These are phyloP conservation scores for Theileria luwenshuni DNA, from an alignment of 169 alveolate genomes.

Conservation along the genomic window DNA sequence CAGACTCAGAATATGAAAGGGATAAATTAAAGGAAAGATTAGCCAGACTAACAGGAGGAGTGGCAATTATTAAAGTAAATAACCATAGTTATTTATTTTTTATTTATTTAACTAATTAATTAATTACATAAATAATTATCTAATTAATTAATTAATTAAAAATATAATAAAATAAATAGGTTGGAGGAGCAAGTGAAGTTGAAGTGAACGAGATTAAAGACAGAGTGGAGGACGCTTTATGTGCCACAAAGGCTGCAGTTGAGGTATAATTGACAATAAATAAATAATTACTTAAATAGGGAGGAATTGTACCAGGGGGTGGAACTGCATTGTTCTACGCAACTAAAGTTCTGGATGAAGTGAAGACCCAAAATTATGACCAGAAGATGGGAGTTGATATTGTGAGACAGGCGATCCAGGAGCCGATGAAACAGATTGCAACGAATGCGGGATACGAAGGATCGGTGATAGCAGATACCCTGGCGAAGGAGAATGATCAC, in stretches of 20 bases:
- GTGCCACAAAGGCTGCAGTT: slow-evolving; percentile 99
- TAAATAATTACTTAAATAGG: slow-evolving; percentile 48
- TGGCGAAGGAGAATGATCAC: slow-evolving; percentile 82
- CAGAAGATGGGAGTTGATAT: slow-evolving; percentile 95
- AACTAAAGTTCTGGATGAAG: slow-evolving; percentile 78
- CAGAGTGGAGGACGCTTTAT: slow-evolving; percentile 96
- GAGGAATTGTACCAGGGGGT: slow-evolving; percentile 99
- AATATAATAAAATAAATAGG: slow-evolving; percentile 56
- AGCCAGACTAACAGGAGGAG: slow-evolving; percentile 98
- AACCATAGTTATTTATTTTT: slow-evolving; percentile 18
- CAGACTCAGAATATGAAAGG: slow-evolving; percentile 91
- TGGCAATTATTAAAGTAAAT: slow-evolving; percentile 90
- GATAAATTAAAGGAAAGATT: slow-evolving; percentile 97
- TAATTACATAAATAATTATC: not conserved
- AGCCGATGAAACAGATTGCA: slow-evolving; percentile 95
- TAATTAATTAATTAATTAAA: not conserved
- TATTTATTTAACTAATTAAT: too few relatives aligned
- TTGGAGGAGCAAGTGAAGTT: slow-evolving; percentile 97
- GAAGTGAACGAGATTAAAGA: slow-evolving; percentile 98
- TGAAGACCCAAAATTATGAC: slow-evolving; percentile 87
- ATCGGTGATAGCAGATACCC: slow-evolving; percentile 93
- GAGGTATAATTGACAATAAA: slow-evolving; percentile 61
- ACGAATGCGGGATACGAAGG: slow-evolving; percentile 99
- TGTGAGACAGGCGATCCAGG: slow-evolving; percentile 93
- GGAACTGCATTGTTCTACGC: slow-evolving; percentile 94